Evolutionary conservation across 176 grass and related monocot species (phyloP), one percentile per base, ranked within the genome.

Genomic region (Rhynchospora pubera): DNA sequence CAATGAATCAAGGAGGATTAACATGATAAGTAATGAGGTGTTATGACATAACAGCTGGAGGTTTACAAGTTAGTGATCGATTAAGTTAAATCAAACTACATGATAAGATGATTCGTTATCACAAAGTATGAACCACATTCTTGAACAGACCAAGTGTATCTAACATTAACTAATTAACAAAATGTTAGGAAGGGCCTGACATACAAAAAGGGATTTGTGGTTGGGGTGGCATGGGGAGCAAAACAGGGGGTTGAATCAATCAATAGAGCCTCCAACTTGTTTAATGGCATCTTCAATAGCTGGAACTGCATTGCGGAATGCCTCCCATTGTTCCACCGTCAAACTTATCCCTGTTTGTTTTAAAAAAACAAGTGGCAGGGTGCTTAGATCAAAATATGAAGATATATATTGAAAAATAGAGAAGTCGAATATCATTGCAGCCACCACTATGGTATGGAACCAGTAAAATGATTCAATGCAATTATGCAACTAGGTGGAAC

Each of bases 291-390:
- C 87, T 47, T 91, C 90, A 85, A 98, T 87, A n/a, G 85, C 83
- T 16, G 96, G 92, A 24, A 90, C 82, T 39, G 85, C 79, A 51
- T 94, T 82, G 13, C 74, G 68, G 62, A 98, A 94, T 44, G 85
- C 87, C 86, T 91, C 90, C 96, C 92, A 98, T 85, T 98, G 96
- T 72, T 98, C 90, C 0, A 88, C 82, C 2, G 92, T 89, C 89
- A 98, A 80, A 84, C 90, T 93, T 84, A 98, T 87, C 16, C 95
- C 89, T 94, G 81, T 63, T 65, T 51, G 22, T 64, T 65, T 23
- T 7, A 75, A 75, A 75, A 52, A 52, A 6, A 28, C 19, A 75
- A 53, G 47, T 13, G 11, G 21, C 21, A 28, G 46, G 24, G 1
- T 8, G 1, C 21, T 53, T 28, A 75, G 47, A 28, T 24, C 4